Percentiles rank a stretch among this genome's conserved stretches.
Conservation (phyloP, 805 yeast species). For the Candida hungchunana region DNA sequence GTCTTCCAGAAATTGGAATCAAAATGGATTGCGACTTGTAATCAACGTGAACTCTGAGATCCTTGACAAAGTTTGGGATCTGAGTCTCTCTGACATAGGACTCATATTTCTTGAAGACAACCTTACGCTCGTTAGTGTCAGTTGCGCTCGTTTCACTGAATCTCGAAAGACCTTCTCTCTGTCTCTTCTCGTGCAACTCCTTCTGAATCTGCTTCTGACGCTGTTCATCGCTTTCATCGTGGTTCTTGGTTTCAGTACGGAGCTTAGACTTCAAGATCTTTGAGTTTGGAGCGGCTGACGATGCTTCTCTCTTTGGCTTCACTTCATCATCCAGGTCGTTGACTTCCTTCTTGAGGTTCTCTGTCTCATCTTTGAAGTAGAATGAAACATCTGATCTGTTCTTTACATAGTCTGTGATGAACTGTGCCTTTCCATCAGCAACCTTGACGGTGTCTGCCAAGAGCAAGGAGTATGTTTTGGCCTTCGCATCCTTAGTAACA, state of each 20-base stretch:
- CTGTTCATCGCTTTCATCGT: conserved; percentile 75
- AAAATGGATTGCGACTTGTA: conserved; percentile 83
- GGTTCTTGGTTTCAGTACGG: conserved; percentile 68
- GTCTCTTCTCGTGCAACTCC: conserved; percentile 78
- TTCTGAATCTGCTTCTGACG: conserved; percentile 79
- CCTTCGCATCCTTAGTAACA: conserved; percentile 41
- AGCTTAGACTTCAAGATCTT: conserved; percentile 74
- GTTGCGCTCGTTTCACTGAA: conserved; percentile 76
- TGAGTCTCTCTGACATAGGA: conserved; percentile 92
- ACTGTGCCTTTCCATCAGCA: conserved; percentile 49
- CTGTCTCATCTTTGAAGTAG: conserved; percentile 71
- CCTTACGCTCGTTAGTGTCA: conserved; percentile 53
- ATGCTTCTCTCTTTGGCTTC: conserved; percentile 27
- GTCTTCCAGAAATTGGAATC: conserved; percentile 90
- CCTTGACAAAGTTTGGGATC: conserved; percentile 78
- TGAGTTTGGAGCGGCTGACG: conserved; percentile 37
- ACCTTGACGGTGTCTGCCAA: conserved; percentile 80
- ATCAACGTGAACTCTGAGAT: conserved; percentile 83
- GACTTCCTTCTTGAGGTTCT: conserved; percentile 33
- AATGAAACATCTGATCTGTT: conserved; percentile 73
- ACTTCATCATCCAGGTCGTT: conserved; percentile 38
- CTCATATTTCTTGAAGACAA: conserved; percentile 87
- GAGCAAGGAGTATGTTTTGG: conserved; percentile 63
- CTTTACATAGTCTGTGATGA: conserved; percentile 73
- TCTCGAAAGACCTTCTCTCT: conserved; percentile 79